Evolutionary conservation across 768 basidiomycete genomes (phyloP).

Genomic region (Xerocomellus chrysenteron): DNA sequence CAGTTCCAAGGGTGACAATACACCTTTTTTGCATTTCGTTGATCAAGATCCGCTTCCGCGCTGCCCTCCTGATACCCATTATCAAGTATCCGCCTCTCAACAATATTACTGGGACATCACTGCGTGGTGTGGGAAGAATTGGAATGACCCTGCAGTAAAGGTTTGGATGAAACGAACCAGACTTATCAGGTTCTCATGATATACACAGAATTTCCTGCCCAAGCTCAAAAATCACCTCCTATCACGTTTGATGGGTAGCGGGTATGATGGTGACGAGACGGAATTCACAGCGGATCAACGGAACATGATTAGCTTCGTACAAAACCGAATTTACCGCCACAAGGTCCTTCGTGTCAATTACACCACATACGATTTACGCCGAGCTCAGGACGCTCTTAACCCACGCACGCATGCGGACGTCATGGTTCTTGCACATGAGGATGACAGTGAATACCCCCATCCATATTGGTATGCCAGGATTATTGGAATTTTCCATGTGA

Average conservation of each 20-base stretch:
- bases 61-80: constrained; percentile 6
- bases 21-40: background rate
- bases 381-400: constrained; percentile 41
- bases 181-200: background rate
- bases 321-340: constrained; percentile 27
- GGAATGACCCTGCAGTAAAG: accelerated
- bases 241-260: background rate
- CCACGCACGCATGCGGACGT: constrained; percentile 36
- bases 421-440: constrained; percentile 34
- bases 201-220: background rate
- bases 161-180: background rate
- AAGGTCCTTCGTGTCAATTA: constrained; percentile 29
- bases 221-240: background rate
- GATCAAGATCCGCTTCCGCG: constrained; percentile 8
- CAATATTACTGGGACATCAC: constrained; percentile 7
- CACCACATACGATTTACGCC: constrained; percentile 29
- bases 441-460: constrained; percentile 33
- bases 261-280: constrained; percentile 27
- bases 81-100: constrained; percentile 19
- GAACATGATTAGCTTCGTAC: constrained; percentile 4
- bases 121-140: background rate
- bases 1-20: background rate
- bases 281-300: constrained; percentile 17
- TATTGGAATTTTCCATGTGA: constrained; percentile 5
- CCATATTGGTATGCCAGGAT: constrained; percentile 38